Evolutionary conservation across 225 moss, liverwort and hornwort species (phyloP).

Genomic region (Physcomitrium patens): DNA sequence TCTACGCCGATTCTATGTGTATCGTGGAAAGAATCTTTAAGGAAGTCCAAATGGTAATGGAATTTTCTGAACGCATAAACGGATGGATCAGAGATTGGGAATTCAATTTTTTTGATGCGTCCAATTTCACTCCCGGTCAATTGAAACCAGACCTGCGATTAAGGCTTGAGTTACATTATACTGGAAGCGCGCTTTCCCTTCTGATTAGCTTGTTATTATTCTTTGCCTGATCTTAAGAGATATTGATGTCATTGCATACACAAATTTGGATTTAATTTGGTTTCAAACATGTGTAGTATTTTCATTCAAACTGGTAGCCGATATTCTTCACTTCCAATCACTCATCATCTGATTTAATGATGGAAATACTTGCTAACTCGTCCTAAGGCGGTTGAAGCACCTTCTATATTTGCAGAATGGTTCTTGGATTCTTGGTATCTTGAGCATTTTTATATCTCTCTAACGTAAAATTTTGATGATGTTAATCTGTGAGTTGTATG

Average conservation of each 20-base stretch:
- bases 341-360: conserved; percentile 9
- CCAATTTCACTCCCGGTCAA: not conserved
- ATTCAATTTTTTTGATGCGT: conserved; percentile 15
- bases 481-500: not conserved
- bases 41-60: not conserved
- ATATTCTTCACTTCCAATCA: conserved; percentile 2
- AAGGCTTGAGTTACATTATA: conserved; percentile 24
- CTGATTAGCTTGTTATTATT: not conserved
- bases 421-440: not conserved
- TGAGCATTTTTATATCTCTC: not conserved
- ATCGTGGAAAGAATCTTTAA: not conserved
- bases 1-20: conserved; percentile 7
- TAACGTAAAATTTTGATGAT: not conserved
- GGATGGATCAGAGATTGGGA: conserved; percentile 25
- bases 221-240: not conserved
- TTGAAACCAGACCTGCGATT: conserved; percentile 24
- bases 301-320: not conserved
- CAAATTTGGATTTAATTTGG: not conserved
- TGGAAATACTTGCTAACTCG: not conserved
- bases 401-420: not conserved
- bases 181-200: not conserved
- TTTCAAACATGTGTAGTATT: conserved; percentile 13
- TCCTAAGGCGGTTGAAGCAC: not conserved
- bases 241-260: conserved; percentile 1
- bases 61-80: conserved; percentile 6